Conservation (phyloP, 345 rosid species). For the Brassica incana region DNA sequence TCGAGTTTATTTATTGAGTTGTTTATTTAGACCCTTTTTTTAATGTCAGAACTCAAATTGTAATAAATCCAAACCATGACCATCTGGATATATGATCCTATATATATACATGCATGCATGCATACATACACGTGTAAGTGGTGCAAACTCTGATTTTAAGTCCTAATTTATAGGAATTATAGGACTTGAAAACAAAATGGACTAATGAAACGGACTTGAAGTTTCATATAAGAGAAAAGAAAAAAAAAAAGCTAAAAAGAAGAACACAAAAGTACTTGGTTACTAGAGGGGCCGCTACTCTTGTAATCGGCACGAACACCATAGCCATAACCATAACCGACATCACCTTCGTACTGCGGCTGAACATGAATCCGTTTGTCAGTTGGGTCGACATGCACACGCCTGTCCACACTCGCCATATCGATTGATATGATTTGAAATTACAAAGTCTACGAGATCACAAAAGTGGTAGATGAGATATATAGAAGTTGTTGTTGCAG, state of each 20-base stretch:
- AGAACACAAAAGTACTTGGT: slow-evolving; percentile 23
- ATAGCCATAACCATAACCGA: slow-evolving; percentile 25
- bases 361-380: slow-evolving; percentile 24
- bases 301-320: slow-evolving; percentile 14
- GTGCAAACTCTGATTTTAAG: background rate
- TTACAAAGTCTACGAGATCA: background rate
- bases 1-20: too few relatives aligned
- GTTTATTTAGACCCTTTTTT: background rate
- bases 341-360: slow-evolving; percentile 16
- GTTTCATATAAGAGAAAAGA: too few relatives aligned
- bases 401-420: slow-evolving; percentile 39
- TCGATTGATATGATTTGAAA: background rate
- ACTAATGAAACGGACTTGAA: background rate
- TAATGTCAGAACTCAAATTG: background rate
- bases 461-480: background rate
- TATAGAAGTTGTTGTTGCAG: background rate
- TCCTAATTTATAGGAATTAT: background rate
- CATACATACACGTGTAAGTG: background rate
- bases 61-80: background rate
- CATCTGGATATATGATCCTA: background rate
- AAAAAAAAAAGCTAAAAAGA: background rate
- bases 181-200: background rate
- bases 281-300: slow-evolving; percentile 35
- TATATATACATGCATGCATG: slow-evolving; percentile 6
- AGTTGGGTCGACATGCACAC: slow-evolving; percentile 23